phyloP scores from a whole-genome alignment of 805 yeast species.

The Kregervanrija delftensis region DNA sequence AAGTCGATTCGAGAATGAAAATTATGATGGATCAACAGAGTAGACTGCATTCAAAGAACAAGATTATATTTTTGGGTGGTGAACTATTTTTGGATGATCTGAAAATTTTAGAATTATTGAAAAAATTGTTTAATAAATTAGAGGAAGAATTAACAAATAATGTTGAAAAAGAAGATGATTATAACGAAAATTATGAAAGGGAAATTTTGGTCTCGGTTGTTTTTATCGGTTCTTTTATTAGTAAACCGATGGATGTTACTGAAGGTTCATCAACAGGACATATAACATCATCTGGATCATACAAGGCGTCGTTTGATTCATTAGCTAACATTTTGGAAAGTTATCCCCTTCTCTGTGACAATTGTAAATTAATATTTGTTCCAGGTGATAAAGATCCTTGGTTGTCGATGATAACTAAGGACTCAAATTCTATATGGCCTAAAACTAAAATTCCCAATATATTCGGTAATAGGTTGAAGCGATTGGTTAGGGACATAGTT shows the following conservation, averaged over 20 bases:
- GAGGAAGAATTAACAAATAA: constrained; percentile 35
- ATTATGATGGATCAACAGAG: constrained; percentile 46
- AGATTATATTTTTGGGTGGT: constrained; percentile 66
- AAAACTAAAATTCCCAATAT: constrained; percentile 62
- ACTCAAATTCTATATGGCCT: constrained; percentile 62
- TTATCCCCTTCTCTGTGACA: constrained; percentile 45
- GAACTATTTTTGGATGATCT: constrained; percentile 61
- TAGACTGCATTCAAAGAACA: constrained; percentile 41
- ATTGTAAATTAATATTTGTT: constrained; percentile 58
- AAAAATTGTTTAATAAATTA: constrained; percentile 51
- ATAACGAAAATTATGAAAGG: constrained; percentile 12
- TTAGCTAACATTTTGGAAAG: constrained; percentile 59
- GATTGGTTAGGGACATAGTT: constrained; percentile 42
- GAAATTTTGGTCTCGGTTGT: constrained; percentile 45
- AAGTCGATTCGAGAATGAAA: constrained; percentile 56
- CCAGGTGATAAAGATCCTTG: constrained; percentile 96
- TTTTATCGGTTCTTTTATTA: constrained; percentile 73
- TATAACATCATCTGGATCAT: constrained; percentile 44
- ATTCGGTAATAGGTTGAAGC: constrained; percentile 61
- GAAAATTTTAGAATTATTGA: constrained; percentile 53
- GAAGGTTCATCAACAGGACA: constrained; percentile 41
- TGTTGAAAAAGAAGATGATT: constrained; percentile 14
- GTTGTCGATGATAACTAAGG: constrained; percentile 65
- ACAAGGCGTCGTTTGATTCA: constrained; percentile 65
- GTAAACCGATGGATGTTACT: constrained; percentile 55